phyloP scores from a whole-genome alignment of 202 grass and related monocot species.

The Bolboschoenoplectus hybrid region DNA sequence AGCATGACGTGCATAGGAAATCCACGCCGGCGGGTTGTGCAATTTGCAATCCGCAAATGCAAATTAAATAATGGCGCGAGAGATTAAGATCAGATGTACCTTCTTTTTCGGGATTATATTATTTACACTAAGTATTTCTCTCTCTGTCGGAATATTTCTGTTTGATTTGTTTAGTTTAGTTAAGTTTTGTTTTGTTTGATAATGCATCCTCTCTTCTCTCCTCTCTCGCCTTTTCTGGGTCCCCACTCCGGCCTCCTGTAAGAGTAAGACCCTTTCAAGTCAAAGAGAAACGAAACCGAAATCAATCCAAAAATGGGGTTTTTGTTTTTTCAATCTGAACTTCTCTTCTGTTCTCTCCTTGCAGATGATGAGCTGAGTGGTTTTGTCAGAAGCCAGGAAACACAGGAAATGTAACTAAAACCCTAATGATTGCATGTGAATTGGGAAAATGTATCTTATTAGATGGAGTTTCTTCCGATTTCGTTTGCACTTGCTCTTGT shows the following conservation, averaged over 20 bases:
- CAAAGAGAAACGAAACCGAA: background rate
- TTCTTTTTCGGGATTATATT: conserved; percentile 11
- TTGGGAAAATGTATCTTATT: conserved; percentile 32
- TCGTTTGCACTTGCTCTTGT: conserved; percentile 32
- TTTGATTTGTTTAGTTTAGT: conserved; percentile 14
- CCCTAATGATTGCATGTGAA: conserved; percentile 7
- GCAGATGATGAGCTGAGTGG: conserved; percentile 13
- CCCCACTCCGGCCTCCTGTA: conserved; percentile 12
- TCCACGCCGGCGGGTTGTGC: conserved; percentile 11
- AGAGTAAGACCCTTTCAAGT: background rate
- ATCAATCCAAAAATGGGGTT: background rate
- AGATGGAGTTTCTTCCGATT: conserved; percentile 36
- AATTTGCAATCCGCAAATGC: background rate
- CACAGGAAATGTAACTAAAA: conserved; percentile 28
- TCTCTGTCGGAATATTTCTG: conserved; percentile 13
- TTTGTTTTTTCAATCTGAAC: background rate
- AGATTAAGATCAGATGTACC: conserved; percentile 19
- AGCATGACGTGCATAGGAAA: conserved; percentile 6
- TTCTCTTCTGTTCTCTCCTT: conserved; percentile 15
- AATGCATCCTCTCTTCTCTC: background rate
- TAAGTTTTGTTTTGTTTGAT: conserved; percentile 9
- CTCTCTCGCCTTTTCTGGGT: conserved; percentile 28
- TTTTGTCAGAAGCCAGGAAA: background rate
- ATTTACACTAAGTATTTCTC: conserved; percentile 16
- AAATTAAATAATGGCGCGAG: background rate